A percentile compares a stretch with the other conserved stretches of the same genome.
These are phyloP conservation scores for Aurantiochytrium sp. DNA, from an alignment of 108 stramenopile genomes.

Conservation along the genomic window DNA sequence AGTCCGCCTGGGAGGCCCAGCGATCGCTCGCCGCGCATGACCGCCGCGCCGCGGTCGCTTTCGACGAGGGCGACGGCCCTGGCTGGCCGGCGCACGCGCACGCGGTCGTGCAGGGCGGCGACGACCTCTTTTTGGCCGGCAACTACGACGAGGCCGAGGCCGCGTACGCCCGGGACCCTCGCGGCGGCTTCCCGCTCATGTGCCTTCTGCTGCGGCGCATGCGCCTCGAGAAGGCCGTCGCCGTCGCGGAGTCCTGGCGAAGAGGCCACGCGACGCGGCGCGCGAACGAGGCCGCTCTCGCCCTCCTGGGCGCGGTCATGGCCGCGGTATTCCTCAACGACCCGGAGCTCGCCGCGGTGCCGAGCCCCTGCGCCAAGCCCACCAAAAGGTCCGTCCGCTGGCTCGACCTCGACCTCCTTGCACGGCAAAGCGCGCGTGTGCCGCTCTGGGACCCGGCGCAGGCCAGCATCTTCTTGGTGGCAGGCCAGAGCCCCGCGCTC, in stretches of 20 bases:
- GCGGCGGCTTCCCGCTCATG: neutral
- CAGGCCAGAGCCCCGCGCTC: neutral
- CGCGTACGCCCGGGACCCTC: neutral
- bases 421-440: neutral
- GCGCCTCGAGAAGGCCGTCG: neutral
- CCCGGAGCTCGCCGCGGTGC: neutral
- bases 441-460: neutral
- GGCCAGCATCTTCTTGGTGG: neutral
- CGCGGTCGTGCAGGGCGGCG: neutral
- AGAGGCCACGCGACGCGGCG: neutral
- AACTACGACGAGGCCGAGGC: neutral
- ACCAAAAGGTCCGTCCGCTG: neutral
- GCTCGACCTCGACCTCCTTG: neutral
- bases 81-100: neutral
- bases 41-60: no score
- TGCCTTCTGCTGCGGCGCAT: neutral
- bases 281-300: neutral
- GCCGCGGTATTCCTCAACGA: slow-evolving; percentile 5
- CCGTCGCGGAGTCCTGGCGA: neutral
- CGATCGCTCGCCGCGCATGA: no score
- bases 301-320: neutral
- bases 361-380: neutral
- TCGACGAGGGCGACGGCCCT: no score
- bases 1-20: neutral
- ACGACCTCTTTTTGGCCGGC: neutral